Base-by-base conservation (phyloP, 768 basidiomycete genomes). In the Tephrocybe sp. region DNA sequence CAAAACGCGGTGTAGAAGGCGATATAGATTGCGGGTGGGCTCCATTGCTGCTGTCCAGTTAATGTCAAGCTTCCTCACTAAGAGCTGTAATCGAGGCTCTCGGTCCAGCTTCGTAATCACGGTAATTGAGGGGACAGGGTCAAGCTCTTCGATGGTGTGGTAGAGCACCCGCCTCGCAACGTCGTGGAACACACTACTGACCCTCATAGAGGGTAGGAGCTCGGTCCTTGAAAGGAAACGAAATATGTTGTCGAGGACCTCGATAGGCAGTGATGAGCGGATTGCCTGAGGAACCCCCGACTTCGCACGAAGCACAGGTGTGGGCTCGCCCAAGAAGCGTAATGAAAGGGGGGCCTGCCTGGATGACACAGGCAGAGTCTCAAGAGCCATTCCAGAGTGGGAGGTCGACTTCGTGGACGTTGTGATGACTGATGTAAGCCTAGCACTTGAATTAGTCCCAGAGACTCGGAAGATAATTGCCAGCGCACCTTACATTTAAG, bases 21-120 rank as follows among this genome's bases (percentile, higher is more conserved):
- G 63, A 55, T 83, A 78, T 51, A 80, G 67, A 57, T 80, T 79
- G 18, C 59, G 62, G 0, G 77, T 77, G n/a, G 77, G 72, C 32
- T 51, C 62, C 6, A 52, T 43, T 18, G 41, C 19, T 9, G 39
- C 16, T 39, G 56, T 49, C 64, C 75, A 72, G 54, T 78, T 71
- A 31, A 86, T 54, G n/a, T 72, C 70, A 40, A 84, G 67, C 1
- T 58, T 60, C 25, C 74, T 75, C 27, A 84, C 79, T 37, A 77
- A 61, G 2, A 56, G 56, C 1, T 72, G 63, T 13, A 77, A 60
- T n/a, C 60, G 21, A 0, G 71, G 56, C 42, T 70, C 76, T 0
- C 53, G 54, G n/a, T 69, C 58, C 28, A 83, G 71, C 0, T 67
- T 66, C 18, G 61, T 65, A 46, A 82, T 56, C 46, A 79, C 76